Conservation (phyloP, 108 stramenopile genomes). For the Conticribra guillardii region DNA sequence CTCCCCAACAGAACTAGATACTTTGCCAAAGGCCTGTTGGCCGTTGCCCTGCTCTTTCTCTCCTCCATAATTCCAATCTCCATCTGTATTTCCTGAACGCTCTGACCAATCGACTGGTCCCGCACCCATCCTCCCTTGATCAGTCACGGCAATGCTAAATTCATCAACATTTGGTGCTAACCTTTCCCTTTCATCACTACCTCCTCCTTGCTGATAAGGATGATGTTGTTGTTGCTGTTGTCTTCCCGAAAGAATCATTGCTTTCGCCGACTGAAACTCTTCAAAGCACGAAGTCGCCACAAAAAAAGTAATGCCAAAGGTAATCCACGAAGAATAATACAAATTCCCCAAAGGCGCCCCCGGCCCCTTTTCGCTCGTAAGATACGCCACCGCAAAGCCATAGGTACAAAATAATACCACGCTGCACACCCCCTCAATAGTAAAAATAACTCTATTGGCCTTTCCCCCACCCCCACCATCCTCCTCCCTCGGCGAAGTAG, state of each 20-base stretch:
- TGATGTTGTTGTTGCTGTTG: constrained; percentile 2
- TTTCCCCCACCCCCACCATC: constrained; percentile 45
- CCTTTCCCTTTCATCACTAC: background rate
- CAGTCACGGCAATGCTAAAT: background rate
- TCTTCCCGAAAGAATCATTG: constrained; percentile 27
- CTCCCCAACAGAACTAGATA: constrained; percentile 20
- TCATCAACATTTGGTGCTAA: background rate
- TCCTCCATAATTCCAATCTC: background rate
- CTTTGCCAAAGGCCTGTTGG: background rate
- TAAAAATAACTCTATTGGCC: constrained; percentile 25
- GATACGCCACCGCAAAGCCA: constrained; percentile 53
- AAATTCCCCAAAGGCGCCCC: constrained; percentile 79
- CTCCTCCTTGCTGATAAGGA: background rate
- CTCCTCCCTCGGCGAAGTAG: constrained; percentile 50
- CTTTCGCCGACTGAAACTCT: constrained; percentile 41
- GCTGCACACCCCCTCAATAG: constrained; percentile 28
- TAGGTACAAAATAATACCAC: constrained; percentile 21
- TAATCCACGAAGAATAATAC: constrained; percentile 81
- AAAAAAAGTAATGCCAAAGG: constrained; percentile 47
- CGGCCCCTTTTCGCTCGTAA: constrained; percentile 72
- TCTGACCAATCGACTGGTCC: constrained; percentile 3
- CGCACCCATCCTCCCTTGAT: background rate
- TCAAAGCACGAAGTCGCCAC: constrained; percentile 44
- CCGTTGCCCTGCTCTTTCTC: background rate
- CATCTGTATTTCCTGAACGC: background rate